Evolutionary conservation across 2,329 filamentous ascomycete genomes (phyloP), one percentile per base, ranked within the genome.

Genomic region (Aureobasidium leucospermi): DNA sequence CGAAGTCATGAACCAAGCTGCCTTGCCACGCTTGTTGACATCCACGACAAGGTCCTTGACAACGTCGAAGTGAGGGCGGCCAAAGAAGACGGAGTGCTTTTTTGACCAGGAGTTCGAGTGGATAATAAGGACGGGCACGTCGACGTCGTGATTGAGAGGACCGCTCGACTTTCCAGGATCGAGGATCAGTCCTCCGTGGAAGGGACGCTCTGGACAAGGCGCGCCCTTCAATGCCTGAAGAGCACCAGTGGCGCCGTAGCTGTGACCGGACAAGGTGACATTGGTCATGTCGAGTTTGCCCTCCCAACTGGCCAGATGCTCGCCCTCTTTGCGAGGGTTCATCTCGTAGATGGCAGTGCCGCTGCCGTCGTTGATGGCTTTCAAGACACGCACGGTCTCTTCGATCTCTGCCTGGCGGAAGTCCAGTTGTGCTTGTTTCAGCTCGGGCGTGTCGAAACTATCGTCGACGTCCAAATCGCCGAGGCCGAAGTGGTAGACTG

Each of bases 141-240:
- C 66, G 62, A 87, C 76, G 42, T 85, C 76, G 60, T 75, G 68
- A 70, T 87, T 87, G 10, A 88, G 74, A 0, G 76, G 81, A 0
- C 85, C 85, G 62, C 80, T 84, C 1, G 74, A 73, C 69, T 88
- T 88, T 56, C 85, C 85, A 39, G 85, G 85, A 68, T 88, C 85
- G 32, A 88, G 76, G 52, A 83, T 77, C 61, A 88, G 79, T 19
- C 77, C 85, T 3, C 80, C 84, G 1, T 78, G 75, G 62, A 85
- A 79, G 0, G 78, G 78, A 16, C 77, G 71, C 59, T 67, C 65
- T 61, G 75, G 60, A 48, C 63, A 74, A 4, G 77, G 74, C 7
- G 75, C 79, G 38, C 73, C 75, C 55, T 79, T 79, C n/a, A 87
- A 74, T 3, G 81, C 79, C 61, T 85, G 83, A 19, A 87, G 74